These are phyloP conservation scores for Haberlea rhodopensis DNA, from an alignment of 257 asterid genomes.

Conservation along the genomic window DNA sequence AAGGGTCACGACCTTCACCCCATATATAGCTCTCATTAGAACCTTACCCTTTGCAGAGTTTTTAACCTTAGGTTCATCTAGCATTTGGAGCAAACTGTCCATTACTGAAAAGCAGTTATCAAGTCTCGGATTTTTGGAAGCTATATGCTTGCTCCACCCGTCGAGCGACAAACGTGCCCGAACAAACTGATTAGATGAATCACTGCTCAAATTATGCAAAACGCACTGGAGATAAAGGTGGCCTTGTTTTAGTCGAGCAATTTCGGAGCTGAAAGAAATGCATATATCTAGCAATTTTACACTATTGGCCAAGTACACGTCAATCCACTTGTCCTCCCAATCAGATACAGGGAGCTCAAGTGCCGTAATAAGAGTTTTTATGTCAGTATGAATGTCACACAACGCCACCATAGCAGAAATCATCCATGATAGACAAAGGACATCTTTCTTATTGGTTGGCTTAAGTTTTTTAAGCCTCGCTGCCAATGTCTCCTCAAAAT, in stretches of 20 bases:
- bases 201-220: slow-evolving; percentile 46
- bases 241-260: slow-evolving; percentile 71
- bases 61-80: slow-evolving; percentile 71
- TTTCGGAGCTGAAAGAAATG: slow-evolving; percentile 76
- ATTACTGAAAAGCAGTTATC: slow-evolving; percentile 60
- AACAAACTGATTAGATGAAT: slow-evolving; percentile 42
- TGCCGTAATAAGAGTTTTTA: slow-evolving; percentile 59
- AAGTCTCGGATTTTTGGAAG: slow-evolving; percentile 61
- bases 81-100: slow-evolving; percentile 54
- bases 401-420: slow-evolving; percentile 55
- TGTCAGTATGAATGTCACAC: slow-evolving; percentile 68
- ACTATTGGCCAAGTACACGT: slow-evolving; percentile 68
- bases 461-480: slow-evolving; percentile 57
- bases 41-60: slow-evolving; percentile 80
- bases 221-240: slow-evolving; percentile 62
- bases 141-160: slow-evolving; percentile 69
- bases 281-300: slow-evolving; percentile 73
- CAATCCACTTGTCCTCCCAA: slow-evolving; percentile 96
- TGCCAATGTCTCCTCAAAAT: slow-evolving; percentile 64
- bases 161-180: slow-evolving; percentile 62
- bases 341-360: slow-evolving; percentile 75
- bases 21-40: slow-evolving; percentile 77
- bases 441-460: slow-evolving; percentile 55
- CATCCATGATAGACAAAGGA: slow-evolving; percentile 76
- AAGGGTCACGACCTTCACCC: slow-evolving; percentile 66